phyloP scores from a whole-genome alignment of 2,329 filamentous ascomycete species.

The Sporothrix pallida region DNA sequence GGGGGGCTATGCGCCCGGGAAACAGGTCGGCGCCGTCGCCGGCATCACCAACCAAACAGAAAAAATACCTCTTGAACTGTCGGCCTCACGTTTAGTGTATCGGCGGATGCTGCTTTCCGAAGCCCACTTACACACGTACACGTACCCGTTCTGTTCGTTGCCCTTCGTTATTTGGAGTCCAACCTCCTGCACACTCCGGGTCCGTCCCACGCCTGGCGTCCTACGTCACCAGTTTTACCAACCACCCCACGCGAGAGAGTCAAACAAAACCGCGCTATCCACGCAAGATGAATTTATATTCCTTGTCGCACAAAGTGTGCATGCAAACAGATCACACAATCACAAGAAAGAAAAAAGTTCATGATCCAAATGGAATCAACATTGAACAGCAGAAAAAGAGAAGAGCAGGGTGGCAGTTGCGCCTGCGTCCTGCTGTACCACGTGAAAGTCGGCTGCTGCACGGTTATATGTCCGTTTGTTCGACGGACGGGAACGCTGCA shows the following conservation, averaged over 20 bases:
- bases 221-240: neutral
- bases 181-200: neutral
- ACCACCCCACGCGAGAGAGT: neutral
- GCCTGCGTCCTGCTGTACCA: slow-evolving; percentile 17
- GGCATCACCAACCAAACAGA: neutral
- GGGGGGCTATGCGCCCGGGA: neutral
- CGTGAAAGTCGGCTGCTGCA: slow-evolving; percentile 28
- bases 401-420: neutral
- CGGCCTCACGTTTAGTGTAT: neutral
- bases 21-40: neutral
- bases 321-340: neutral
- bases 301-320: neutral
- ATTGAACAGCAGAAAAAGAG: no score
- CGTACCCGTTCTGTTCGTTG: no score
- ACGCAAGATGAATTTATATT: neutral
- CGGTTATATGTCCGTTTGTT: slow-evolving; percentile 10
- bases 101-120: slow-evolving; percentile 6
- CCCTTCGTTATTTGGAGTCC: neutral
- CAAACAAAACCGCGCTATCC: neutral
- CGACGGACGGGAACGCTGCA: neutral
- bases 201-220: neutral
- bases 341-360: slow-evolving; percentile 3
- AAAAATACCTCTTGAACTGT: neutral
- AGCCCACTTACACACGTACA: neutral
- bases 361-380: slow-evolving; percentile 20